Evolutionary conservation across 106 monocot genomes (phyloP), one percentile per base, ranked within the genome.

Genomic region (Cymbidium sinense): DNA sequence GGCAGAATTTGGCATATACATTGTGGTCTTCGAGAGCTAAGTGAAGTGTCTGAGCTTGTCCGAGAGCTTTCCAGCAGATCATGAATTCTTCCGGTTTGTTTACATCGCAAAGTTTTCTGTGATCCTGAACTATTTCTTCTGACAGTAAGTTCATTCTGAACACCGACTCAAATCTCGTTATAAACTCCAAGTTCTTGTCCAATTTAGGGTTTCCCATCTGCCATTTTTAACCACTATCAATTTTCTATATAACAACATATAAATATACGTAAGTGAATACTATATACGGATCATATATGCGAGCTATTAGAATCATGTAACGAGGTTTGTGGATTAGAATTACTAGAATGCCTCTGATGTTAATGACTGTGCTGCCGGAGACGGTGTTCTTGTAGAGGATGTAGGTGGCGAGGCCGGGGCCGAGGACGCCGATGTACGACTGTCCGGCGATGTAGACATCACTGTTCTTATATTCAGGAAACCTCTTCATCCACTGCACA

Each of bases 391-490:
- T 44, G 13, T 35, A 74, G 41, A 74, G 74, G 74, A 74, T 74
- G 44, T 74, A 43, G 74, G 27, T 43, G 27, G 27, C 74, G 20
- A 74, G 25, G 15, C 8, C 43, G 74, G 74, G 43, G 27, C 74
- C 74, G 15, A 44, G 3, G 1, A 13, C 28, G 2, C 74, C 74
- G 28, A 44, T 44, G 74, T 74, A 43, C 10, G 27, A 9, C 0
- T 44, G 43, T 11, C 74, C 74, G n/a, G 74, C 74, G 74, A 74
- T n/a, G 74, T 44, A 74, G 74, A 74, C 27, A 2, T 74, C 44
- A 12, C 2, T 35, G 28, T 47, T 74, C 44, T 44, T 43, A n/a
- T 74, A 12, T 27, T 43, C 74, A 0, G 74, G 74, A 10, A 74
- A 74, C 15, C 43, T 74, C 35, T 43, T 27, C 74, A 74, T 43